Evolutionary conservation across 176 grass and related monocot species (phyloP).

Genomic region (Phoenix roebelenii): DNA sequence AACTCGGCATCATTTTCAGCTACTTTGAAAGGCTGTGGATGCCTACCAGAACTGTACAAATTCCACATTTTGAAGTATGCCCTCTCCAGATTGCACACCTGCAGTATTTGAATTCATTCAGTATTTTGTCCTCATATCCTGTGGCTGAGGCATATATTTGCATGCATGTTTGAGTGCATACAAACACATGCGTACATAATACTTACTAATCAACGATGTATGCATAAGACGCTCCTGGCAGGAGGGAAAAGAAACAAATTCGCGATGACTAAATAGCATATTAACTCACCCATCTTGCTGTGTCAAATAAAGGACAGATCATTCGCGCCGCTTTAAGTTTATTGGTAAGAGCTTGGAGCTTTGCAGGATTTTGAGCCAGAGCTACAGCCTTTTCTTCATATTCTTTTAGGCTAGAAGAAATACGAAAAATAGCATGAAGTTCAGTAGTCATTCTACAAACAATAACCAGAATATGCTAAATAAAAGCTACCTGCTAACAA

Average conservation of each 20-base stretch:
- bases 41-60: conserved; percentile 33
- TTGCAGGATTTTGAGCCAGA: conserved; percentile 48
- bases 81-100: conserved; percentile 76
- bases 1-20: conserved; percentile 54
- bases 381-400: conserved; percentile 74
- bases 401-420: conserved; percentile 47
- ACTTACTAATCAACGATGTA: not conserved
- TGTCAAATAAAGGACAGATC: conserved; percentile 77
- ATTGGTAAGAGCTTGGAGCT: conserved; percentile 51
- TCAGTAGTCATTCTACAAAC: not conserved
- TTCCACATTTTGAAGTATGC: conserved; percentile 93
- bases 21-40: conserved; percentile 68
- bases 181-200: not conserved
- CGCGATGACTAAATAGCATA: not conserved
- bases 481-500: conserved; percentile 48
- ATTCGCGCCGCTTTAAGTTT: conserved; percentile 53
- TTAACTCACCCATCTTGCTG: conserved; percentile 57
- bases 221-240: not conserved
- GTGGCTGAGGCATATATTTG: too few species aligned
- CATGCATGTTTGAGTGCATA: not conserved
- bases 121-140: not conserved
- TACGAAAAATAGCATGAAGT: not conserved
- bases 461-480: not conserved
- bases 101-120: conserved; percentile 9
- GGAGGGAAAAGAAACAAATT: not conserved